Percentiles rank a stretch among this genome's conserved stretches.
phyloP scores from a whole-genome alignment of 164 flowering plant species.

The Nymphaea colorata region DNA sequence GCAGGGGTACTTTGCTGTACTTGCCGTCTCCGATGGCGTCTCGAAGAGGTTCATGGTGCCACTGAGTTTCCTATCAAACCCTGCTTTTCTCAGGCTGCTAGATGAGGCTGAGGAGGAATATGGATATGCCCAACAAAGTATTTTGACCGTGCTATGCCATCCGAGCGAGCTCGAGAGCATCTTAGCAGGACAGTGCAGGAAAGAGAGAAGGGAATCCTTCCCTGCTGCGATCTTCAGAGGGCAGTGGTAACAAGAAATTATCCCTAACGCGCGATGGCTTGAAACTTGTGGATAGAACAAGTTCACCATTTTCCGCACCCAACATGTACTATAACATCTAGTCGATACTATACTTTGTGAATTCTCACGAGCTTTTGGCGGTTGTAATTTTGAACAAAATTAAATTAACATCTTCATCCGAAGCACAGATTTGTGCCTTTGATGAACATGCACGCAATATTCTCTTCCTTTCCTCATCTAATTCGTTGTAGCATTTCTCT shows the following conservation, averaged over 20 bases:
- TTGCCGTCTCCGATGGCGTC: conserved; percentile 8
- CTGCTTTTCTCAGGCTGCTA: conserved; percentile 13
- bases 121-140: conserved; percentile 16
- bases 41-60: conserved; percentile 13
- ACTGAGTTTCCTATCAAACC: conserved; percentile 15
- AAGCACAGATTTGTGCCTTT: no score
- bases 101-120: conserved; percentile 18
- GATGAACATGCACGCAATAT: no score
- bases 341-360: no score
- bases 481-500: no score
- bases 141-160: conserved; percentile 16
- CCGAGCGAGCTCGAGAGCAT: conserved; percentile 18
- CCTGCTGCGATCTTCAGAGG: neutral
- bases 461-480: no score
- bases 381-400: no score
- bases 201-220: conserved; percentile 2
- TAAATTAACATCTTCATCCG: no score
- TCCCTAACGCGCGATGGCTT: neutral
- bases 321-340: neutral
- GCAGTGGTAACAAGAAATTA: neutral
- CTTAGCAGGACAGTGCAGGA: conserved; percentile 6
- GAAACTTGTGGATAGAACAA: neutral
- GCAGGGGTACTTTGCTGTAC: conserved; percentile 12
- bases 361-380: no score
- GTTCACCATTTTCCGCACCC: neutral